Percentiles rank a stretch among this genome's conserved stretches.
Evolutionary conservation across 495 filamentous ascomycete species (phyloP).

Genomic region (Ramalina peruviana): DNA sequence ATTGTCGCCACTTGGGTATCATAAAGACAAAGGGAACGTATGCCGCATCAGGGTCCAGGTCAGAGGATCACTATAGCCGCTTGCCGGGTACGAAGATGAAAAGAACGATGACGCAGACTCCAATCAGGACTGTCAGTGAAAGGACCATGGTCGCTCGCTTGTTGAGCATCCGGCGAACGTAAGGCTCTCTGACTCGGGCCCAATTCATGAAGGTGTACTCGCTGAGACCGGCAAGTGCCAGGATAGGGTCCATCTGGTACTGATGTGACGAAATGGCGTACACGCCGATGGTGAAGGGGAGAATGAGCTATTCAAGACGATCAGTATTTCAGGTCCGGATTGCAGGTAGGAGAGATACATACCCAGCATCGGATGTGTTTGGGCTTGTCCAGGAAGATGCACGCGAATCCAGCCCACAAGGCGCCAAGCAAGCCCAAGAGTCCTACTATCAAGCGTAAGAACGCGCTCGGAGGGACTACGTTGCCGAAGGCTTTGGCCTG

Average conservation of each 20-base stretch:
- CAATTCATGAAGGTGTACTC: conserved; percentile 93
- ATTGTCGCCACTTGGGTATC: no score
- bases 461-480: conserved; percentile 72
- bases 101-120: conserved; percentile 59
- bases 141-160: conserved; percentile 71
- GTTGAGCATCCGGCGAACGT: conserved; percentile 66
- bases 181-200: conserved; percentile 72
- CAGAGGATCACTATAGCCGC: conserved; percentile 40
- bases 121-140: conserved; percentile 54
- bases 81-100: conserved; percentile 92
- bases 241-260: conserved; percentile 82
- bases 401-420: conserved; percentile 85
- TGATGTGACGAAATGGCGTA: conserved; percentile 84
- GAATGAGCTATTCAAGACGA: conserved; percentile 51
- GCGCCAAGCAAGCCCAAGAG: conserved; percentile 74
- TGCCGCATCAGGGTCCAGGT: background rate
- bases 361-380: conserved; percentile 71
- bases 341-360: conserved; percentile 22
- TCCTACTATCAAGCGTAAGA: conserved; percentile 74
- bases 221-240: conserved; percentile 78
- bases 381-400: conserved; percentile 76
- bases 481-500: conserved; percentile 90
- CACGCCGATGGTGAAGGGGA: conserved; percentile 84
- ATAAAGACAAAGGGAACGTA: no score
- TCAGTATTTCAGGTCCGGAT: background rate